phyloP scores from a whole-genome alignment of 75 land plant genomes.

The Adiantum capillusveneris region DNA sequence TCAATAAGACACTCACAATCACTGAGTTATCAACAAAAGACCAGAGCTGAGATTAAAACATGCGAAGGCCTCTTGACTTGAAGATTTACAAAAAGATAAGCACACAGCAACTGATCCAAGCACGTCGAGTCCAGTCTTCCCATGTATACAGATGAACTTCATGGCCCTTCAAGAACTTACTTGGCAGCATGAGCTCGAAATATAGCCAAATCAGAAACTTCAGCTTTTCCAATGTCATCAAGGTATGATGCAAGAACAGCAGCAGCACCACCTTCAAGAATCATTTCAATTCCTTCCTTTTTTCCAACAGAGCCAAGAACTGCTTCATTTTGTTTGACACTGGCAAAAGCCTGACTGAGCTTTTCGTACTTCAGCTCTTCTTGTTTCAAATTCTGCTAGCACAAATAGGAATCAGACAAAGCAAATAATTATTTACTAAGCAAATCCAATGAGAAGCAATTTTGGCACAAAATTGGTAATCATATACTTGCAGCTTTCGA shows the following conservation, averaged over 20 bases:
- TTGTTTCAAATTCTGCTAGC: slow-evolving; percentile 27
- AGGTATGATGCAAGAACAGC: slow-evolving; percentile 32
- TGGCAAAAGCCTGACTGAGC: slow-evolving; percentile 14
- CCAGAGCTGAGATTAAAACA: no score
- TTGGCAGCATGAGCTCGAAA: slow-evolving; percentile 31
- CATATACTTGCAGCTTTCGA: no score
- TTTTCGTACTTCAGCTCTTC: slow-evolving; percentile 29
- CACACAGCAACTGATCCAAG: no score
- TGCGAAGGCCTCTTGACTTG: no score
- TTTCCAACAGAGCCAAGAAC: slow-evolving; percentile 10
- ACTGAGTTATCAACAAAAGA: no score
- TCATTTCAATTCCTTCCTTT: slow-evolving; percentile 19
- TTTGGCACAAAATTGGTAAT: no score
- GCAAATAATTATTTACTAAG: no score
- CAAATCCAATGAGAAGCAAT: no score
- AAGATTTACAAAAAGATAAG: no score
- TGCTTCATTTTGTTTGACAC: slow-evolving; percentile 5
- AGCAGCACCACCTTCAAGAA: slow-evolving; percentile 18
- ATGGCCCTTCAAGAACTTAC: slow-evolving; percentile 6
- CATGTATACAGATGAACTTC: not conserved
- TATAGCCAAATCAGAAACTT: slow-evolving; percentile 31
- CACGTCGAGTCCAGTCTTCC: no score
- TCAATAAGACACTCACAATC: not conserved
- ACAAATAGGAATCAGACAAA: not conserved
- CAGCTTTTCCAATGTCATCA: slow-evolving; percentile 16